Base-by-base conservation (phyloP, 306 rosid species). In the Amphicarpaea edgeworthii region DNA sequence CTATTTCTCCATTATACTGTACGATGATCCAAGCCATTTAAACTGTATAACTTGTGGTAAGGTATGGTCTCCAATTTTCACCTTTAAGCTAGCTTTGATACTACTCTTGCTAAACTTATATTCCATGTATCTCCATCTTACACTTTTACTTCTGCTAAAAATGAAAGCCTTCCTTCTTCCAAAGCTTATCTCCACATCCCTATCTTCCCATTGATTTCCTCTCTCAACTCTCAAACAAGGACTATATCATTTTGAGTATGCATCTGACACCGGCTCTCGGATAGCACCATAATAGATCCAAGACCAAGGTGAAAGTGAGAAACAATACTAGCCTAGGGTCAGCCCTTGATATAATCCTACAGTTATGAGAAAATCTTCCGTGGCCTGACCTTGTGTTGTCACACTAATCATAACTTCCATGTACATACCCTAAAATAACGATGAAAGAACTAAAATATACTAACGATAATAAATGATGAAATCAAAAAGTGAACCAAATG, bases 371-470 rank as follows among this genome's bases (percentile, higher is more conserved):
- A 32, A 61, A 61, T 26, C 68, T n/a, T 7, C 3, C 3, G 14
- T 16, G 4, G 68, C 24, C 24, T 15, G 0, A 34, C 46, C 38
- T 32, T 16, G 42, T 7, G 45, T 61, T 32, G 15, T 32, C 68
- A 61, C 7, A 61, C 23, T 16, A 61, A 16, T 34, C 3, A 16
- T 30, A 46, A 61, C 21, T 46, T 32, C 23, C 12, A n/a, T 14
- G n/a, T 34, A 34, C 12, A 63, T 63, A 63, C 41, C 49, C 16
- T 41, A 65, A 10, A 37, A 16, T 63, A 63, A 37, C 12, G 14
- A 38, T 19, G 70, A 53, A 63, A 10, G 14, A 76, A 70, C 71
- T 20, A 41, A 24, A 24, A 40, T 67, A n/a, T 14, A 63, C 50
- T 10, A n/a, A 38, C 62, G 14, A 43, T 38, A 71, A 12, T 4